phyloP scores from a whole-genome alignment of 1,139 yeast genomes.

The Protomyces inouyei region DNA sequence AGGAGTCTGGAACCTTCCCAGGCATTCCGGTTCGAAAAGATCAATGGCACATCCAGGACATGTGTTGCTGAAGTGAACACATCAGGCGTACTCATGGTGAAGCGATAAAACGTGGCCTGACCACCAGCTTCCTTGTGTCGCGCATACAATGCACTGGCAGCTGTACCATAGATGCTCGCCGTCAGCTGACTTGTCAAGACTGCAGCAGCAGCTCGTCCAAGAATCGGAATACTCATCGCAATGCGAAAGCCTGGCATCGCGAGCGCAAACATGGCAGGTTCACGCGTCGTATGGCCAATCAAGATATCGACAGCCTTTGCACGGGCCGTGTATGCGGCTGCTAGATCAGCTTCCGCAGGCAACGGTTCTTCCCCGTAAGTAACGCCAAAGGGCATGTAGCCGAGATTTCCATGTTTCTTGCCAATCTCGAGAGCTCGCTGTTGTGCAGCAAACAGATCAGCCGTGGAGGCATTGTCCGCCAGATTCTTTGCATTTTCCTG shows the following conservation, averaged over 20 bases:
- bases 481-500: neutral
- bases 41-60: neutral
- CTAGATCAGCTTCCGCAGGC: slow-evolving; percentile 1
- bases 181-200: neutral
- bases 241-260: neutral
- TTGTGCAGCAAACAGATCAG: neutral
- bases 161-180: neutral
- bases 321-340: neutral
- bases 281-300: slow-evolving; percentile 3
- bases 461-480: neutral
- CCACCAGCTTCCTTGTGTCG: neutral
- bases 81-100: neutral
- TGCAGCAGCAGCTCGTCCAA: neutral
- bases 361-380: neutral
- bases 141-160: neutral
- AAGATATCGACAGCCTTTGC: neutral
- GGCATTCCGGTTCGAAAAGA: neutral
- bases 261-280: neutral
- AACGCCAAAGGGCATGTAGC: slow-evolving; percentile 7
- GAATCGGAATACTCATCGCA: neutral
- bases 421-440: neutral
- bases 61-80: neutral
- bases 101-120: neutral
- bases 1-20: neutral
- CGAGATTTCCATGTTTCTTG: neutral